Percentiles rank a stretch among this genome's conserved stretches.
These are phyloP conservation scores for Vigna reflexopilosa DNA, from an alignment of 306 rosid genomes.

Conservation along the genomic window DNA sequence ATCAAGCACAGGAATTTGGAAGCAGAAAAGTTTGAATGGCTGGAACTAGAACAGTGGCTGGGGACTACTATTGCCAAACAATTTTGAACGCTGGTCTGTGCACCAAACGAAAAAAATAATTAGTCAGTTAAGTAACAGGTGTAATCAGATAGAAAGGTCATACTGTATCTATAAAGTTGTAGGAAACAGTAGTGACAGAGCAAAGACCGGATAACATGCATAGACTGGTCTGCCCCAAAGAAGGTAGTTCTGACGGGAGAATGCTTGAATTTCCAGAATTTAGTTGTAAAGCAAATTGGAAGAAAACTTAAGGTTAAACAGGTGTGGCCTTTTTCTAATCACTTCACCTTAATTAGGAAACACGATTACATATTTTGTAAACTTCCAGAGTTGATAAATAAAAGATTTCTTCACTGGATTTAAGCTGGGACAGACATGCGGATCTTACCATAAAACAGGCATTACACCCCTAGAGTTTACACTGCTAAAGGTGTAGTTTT, in stretches of 20 bases:
- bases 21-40: neutral
- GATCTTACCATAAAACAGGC: neutral
- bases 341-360: neutral
- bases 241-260: neutral
- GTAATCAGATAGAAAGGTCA: neutral
- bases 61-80: neutral
- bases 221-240: neutral
- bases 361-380: neutral
- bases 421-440: neutral
- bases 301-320: neutral
- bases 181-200: neutral
- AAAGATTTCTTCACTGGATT: neutral
- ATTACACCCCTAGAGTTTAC: neutral
- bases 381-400: neutral
- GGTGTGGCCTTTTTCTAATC: neutral
- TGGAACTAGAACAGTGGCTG: neutral
- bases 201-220: neutral
- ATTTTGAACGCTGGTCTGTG: neutral
- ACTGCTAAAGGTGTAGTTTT: neutral
- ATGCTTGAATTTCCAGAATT: neutral
- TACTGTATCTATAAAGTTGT: neutral
- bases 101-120: neutral
- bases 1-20: slow-evolving; percentile 14
- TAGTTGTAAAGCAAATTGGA: neutral
- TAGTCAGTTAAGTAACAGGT: neutral